These are phyloP conservation scores for Sherardia arvensis DNA, from an alignment of 257 asterid species.

Conservation along the genomic window DNA sequence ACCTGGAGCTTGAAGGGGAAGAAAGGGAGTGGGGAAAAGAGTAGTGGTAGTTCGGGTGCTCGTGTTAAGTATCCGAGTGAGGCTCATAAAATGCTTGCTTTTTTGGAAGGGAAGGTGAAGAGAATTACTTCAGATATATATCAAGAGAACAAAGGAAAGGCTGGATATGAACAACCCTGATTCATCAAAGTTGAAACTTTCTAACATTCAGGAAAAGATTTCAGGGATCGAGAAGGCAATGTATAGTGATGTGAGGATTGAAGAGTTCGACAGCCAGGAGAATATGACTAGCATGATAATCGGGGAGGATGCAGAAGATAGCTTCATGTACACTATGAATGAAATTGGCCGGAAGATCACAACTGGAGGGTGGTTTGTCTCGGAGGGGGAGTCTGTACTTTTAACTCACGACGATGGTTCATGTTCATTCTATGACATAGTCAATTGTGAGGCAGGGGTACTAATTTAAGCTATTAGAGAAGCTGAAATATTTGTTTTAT, in stretches of 20 bases:
- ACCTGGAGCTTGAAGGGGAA: constrained; percentile 21
- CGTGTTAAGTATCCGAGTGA: constrained; percentile 43
- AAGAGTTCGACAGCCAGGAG: too few relatives aligned
- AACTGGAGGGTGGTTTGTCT: too few relatives aligned
- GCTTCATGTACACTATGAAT: too few relatives aligned
- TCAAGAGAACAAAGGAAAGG: constrained; percentile 66
- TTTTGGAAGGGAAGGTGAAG: too few relatives aligned
- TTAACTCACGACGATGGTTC: too few relatives aligned
- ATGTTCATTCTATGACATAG: too few relatives aligned
- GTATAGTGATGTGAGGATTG: constrained; percentile 41
- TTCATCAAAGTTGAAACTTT: constrained; percentile 49
- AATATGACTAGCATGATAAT: too few relatives aligned
- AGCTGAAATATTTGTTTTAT: not conserved
- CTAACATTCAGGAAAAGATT: constrained; percentile 63
- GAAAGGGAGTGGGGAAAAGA: constrained; percentile 17
- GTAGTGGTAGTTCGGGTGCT: constrained; percentile 2
- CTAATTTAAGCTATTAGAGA: not conserved
- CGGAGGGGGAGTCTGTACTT: too few relatives aligned
- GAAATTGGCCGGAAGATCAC: too few relatives aligned
- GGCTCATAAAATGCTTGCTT: constrained; percentile 66
- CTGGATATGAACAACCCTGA: constrained; percentile 52
- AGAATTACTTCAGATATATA: constrained; percentile 73
- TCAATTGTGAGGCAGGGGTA: constrained; percentile 20
- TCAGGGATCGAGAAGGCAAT: constrained; percentile 74
- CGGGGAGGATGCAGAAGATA: too few relatives aligned